Percentiles rank a stretch among this genome's conserved stretches.
phyloP scores from a whole-genome alignment of 345 rosid genomes.

The Rhodamnia argentea region DNA sequence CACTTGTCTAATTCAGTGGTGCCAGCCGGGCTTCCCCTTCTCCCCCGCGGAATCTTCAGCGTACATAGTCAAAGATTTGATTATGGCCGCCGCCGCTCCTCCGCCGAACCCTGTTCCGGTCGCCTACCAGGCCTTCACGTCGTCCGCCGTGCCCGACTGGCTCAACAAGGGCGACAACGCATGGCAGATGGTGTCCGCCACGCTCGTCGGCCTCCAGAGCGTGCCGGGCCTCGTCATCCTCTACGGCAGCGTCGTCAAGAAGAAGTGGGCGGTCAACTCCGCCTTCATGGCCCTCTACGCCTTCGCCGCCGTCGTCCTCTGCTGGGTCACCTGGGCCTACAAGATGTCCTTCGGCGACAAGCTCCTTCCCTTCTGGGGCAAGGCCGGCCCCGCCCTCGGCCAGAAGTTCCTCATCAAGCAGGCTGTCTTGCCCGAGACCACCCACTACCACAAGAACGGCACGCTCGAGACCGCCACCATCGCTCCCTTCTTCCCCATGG shows the following conservation, averaged over 20 bases:
- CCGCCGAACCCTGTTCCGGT: not conserved
- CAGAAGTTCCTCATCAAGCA: slow-evolving; percentile 11
- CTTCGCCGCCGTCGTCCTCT: slow-evolving; percentile 25
- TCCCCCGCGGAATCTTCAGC: too few species aligned
- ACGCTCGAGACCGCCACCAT: not conserved
- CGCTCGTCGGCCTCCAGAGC: slow-evolving; percentile 30
- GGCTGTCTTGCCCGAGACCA: slow-evolving; percentile 1
- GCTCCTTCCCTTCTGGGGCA: slow-evolving; percentile 13
- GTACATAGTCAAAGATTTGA: not conserved
- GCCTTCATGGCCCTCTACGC: slow-evolving; percentile 45
- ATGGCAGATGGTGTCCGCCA: slow-evolving; percentile 36
- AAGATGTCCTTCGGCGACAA: slow-evolving; percentile 18
- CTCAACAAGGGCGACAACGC: slow-evolving; percentile 40
- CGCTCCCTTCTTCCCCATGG: slow-evolving; percentile 11
- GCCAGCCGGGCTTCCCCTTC: too few species aligned
- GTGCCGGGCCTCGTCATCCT: slow-evolving; percentile 31
- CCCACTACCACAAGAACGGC: not conserved
- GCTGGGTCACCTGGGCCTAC: slow-evolving; percentile 37
- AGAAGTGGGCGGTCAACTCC: slow-evolving; percentile 35
- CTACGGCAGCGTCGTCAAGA: slow-evolving; percentile 29
- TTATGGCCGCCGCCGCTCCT: not conserved
- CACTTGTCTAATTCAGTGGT: too few species aligned
- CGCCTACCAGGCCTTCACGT: slow-evolving; percentile 5
- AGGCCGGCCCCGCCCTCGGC: slow-evolving; percentile 12
- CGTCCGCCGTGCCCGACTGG: slow-evolving; percentile 20